Base-by-base conservation (phyloP, 352 stramenopile species). In the Pythium phragmiticola region DNA sequence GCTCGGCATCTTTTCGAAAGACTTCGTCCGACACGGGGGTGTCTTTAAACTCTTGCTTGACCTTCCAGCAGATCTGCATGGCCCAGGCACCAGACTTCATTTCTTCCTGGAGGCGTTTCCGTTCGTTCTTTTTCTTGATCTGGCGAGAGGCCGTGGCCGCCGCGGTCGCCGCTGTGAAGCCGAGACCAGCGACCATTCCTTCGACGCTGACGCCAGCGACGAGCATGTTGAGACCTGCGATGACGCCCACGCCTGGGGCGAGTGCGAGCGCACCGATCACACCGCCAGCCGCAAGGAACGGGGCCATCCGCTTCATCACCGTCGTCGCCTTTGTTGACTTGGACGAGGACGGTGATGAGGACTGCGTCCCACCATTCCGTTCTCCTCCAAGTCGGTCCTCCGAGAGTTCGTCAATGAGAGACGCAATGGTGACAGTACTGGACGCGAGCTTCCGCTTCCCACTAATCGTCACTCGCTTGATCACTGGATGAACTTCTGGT, bases 61-160 rank as follows among this genome's bases (percentile, higher is more conserved):
- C 82, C 23, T 78, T 73, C 78, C 81, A 88, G 68, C 81, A 90
- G 33, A 90, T 84, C 54, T 85, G 65, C 72, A 85, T 90, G 4
- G 81, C 81, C 81, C 81, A 90, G 37, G 78, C 75, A 1, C 77
- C 78, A 5, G 74, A 78, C 43, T 78, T 68, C 37, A 86, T 41
- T 43, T 71, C 52, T 50, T 90, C 78, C 12, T 77, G 67, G 19
- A 57, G 63, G 1, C 70, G 62, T 53, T 66, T 57, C 34, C 78
- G 70, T 0, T 69, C 66, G 4, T 76, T 72, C 33, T 75, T 78
- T 41, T 82, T 41, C 57, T 84, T 86, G 26, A 68, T 75, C 49
- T 86, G 75, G 34, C 77, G 76, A 7, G 80, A 75, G 2, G 78
- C 78, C 7, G 78, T 87, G 0, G 78, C 80, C 1, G 80, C 78